Conservation (phyloP, 1,284 basidiomycete species). For the Trametes hirsuta region DNA sequence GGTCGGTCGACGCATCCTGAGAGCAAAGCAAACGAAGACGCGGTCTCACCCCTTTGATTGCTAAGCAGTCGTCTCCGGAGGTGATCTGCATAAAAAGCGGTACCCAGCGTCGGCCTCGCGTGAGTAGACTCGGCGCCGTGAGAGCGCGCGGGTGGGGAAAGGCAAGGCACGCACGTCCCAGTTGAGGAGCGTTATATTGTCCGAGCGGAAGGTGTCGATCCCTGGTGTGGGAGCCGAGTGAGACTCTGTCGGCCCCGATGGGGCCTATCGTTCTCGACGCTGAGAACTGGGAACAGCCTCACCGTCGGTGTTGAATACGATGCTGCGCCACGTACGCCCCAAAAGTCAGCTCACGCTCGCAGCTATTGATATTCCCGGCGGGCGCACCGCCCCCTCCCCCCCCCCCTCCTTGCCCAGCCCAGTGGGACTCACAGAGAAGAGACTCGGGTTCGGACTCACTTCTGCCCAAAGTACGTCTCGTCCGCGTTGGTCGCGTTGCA, state of each 20-base stretch:
- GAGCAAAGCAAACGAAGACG: not conserved
- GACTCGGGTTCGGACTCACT: constrained; percentile 40
- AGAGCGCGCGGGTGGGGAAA: not conserved
- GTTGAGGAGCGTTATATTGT: constrained; percentile 53
- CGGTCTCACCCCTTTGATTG: constrained; percentile 57
- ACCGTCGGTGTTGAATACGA: constrained; percentile 71
- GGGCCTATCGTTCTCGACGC: not conserved
- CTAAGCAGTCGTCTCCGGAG: constrained; percentile 68
- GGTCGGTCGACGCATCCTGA: not conserved
- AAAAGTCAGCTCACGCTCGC: not conserved
- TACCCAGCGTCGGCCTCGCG: not conserved
- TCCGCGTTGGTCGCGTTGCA: constrained; percentile 67
- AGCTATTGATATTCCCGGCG: no score
- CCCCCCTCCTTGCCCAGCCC: no score
- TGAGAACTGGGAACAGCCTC: constrained; percentile 2
- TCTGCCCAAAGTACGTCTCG: constrained; percentile 49
- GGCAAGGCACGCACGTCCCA: constrained; percentile 45
- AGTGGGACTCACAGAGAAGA: no score
- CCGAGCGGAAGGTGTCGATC: constrained; percentile 63
- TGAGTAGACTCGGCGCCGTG: not conserved
- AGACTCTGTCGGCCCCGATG: not conserved
- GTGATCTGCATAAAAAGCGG: constrained; percentile 40
- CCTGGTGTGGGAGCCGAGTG: constrained; percentile 37
- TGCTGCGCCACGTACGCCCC: constrained; percentile 35
- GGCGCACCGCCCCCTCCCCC: not conserved